Base-by-base conservation (phyloP, 2,329 filamentous ascomycete species). In the Aureobasidium pullulans region DNA sequence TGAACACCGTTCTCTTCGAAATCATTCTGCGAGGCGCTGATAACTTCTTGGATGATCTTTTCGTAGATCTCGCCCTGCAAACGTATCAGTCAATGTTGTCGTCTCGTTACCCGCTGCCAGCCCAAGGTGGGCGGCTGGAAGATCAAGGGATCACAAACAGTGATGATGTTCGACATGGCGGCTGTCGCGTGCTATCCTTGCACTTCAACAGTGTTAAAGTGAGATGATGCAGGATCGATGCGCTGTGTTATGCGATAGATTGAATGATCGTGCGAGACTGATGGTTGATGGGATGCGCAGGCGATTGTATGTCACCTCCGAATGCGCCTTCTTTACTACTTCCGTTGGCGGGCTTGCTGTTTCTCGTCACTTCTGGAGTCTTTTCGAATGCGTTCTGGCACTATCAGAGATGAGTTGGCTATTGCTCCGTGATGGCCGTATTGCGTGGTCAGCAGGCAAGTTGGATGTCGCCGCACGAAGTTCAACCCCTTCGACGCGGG, bases 1-100 rank as follows among this genome's bases (percentile, higher is more conserved):
- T 96, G 90, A 65, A 97, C 88, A 68, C 94, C 94, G 67, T 88
- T 90, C 77, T 99, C 94, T 74, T 99, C 94, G 72, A 99, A 97
- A 76, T 97, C 94, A 70, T 93, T 89, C 70, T 89, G 84, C 70
- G 93, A 96, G 66, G 72, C 71, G 52, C 68, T 65, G 61, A 78
- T 72, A 62, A 79, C 77, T 68, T 89, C 88, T 67, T 93, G 87
- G 75, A 97, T 90, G 72, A 99, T 91, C 77, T 94, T 90, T 74
- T 86, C 80, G 75, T 96, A 99, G 70, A 97, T 87, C 66, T 78
- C 77, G 69, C 94, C 94, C 78, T 85, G 65, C 28, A 10, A 29
- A 34, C 16, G 8, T 47, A 57, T 60, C 40, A 53, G 43, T 43
- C 19, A 10, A n/a, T 16, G 19, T 28, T 16, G n/a, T 15, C 16